Evolutionary conservation across 176 grass and related monocot genomes (phyloP), one percentile per base, ranked within the genome.

Genomic region (Metroxylon sagu): DNA sequence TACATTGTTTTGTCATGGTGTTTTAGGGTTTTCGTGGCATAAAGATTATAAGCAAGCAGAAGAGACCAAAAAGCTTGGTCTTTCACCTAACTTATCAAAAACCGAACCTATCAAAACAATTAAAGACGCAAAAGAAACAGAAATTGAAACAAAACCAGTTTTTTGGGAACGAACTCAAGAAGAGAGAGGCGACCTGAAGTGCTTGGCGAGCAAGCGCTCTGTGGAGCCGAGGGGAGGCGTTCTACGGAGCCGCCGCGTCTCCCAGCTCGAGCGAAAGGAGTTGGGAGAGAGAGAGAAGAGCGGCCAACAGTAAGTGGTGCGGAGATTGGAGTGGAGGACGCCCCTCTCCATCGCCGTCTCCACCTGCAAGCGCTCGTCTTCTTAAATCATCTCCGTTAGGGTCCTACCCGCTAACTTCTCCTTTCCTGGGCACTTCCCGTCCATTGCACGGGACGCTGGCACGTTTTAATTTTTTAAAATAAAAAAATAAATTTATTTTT

Each of bases 331-430:
- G 18, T 62, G 29, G 60, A 62, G 18, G 30, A n/a, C 31, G 16
- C 60, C 60, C 60, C 60, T 29, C 43, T 62, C 60, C 60, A 62
- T 62, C 26, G 60, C 17, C 60, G 5, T 43, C 35, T 2, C 7
- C 35, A 43, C 35, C 2, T 8, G 35, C 35, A 10, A 14, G 35
- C 35, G 10, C 35, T 12, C 8, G 35, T 0, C 21, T 43, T 43
- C 35, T 10, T 14, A 3, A 14, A 43, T 43, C 35, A 12, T 43
- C 8, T 8, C 35, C 12, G 12, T 12, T 43, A 23, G 21, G 21
- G 21, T 23, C 21, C 21, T 23, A 23, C 21, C 21, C 21, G 21
- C 21, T 23, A 23, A 23, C 21, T 23, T 23, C 1, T 23, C 21
- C 21, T 23, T 23, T 23, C 21, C 21, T 23, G 21, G 0, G 21